phyloP scores from a whole-genome alignment of 108 stramenopile species.

The Cyclostephanos tholiformis region DNA sequence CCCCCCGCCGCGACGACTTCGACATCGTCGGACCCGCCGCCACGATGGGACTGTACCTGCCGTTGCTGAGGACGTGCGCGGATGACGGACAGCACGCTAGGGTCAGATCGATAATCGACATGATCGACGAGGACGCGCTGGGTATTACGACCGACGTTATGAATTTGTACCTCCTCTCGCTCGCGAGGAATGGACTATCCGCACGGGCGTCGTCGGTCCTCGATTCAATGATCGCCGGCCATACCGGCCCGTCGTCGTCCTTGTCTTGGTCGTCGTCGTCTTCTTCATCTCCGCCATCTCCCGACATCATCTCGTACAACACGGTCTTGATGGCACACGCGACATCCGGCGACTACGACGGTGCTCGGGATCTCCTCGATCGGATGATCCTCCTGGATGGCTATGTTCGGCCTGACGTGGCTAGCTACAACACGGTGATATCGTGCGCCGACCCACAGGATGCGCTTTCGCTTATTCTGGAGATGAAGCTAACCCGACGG shows the following conservation, averaged over 20 bases:
- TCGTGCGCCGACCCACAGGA: conserved; percentile 31
- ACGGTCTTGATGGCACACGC: conserved; percentile 58
- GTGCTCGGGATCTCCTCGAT: conserved; percentile 48
- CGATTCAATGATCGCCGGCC: conserved; percentile 8
- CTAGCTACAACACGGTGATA: conserved; percentile 42
- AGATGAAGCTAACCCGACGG: conserved; percentile 72
- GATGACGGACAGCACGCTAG: conserved; percentile 38
- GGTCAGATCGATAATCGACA: conserved; percentile 38
- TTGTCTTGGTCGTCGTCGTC: too few species aligned
- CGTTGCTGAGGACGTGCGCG: conserved; percentile 49
- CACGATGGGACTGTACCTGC: conserved; percentile 30
- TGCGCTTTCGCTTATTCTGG: conserved; percentile 23
- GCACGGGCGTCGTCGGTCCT: conserved; percentile 7
- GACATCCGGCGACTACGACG: conserved; percentile 52
- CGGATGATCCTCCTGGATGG: conserved; percentile 36
- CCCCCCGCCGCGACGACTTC: background rate
- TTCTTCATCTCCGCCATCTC: background rate
- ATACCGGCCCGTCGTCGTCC: background rate
- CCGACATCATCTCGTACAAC: conserved; percentile 62
- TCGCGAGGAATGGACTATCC: conserved; percentile 9
- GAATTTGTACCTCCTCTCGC: conserved; percentile 17
- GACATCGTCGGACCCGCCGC: too few species aligned
- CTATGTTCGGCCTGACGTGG: conserved; percentile 22
- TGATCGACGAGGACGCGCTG: conserved; percentile 37
- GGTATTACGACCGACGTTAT: conserved; percentile 32